Base-by-base conservation (phyloP, 2,329 filamentous ascomycete genomes). In the Fusarium vanettenii region DNA sequence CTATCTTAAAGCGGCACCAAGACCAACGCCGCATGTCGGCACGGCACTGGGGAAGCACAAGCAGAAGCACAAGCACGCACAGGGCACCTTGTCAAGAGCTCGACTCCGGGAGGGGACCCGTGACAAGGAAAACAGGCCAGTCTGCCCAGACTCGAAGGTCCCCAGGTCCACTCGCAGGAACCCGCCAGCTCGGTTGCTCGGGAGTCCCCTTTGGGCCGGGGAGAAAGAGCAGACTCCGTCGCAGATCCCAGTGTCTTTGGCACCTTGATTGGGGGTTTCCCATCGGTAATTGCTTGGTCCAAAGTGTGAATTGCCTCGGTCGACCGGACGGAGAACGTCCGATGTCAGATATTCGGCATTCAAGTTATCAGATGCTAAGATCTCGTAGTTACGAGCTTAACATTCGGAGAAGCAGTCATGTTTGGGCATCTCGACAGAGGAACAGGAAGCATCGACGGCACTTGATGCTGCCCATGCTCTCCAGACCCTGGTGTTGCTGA, bases 161-260 rank as follows among this genome's bases (percentile, higher is more conserved):
- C 55, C 69, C 50, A 52, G 72, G 56, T 68, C 73, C 72, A 73
- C 70, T 64, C 52, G 61, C 66, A 76, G 73, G 73, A 77, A 73
- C 67, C 74, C 74, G 69, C 67, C 76, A 72, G 63, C 70, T 79
- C 60, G 75, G 76, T 72, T 73, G 66, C 43, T 73, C 66, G 59
- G 66, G 65, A 66, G 69, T 64, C 66, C 76, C 76, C 75, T 70
- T 78, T 78, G 61, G 73, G 57, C 76, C 75, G 76, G 76, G 73
- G 73, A 69, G 66, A 57, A 45, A 67, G 39, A 52, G 29, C 18
- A 67, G 60, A 75, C 66, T 75, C 72, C 70, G 63, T 66, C 35
- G 18, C 43, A 55, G 50, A 68, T 74, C 43, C 25, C 63, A 22
- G 48, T 29, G 45, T 37, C 43, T 66, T 64, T 66, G 31, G 37